Conservation (phyloP, 345 rosid genomes). For the Pistacia vera region DNA sequence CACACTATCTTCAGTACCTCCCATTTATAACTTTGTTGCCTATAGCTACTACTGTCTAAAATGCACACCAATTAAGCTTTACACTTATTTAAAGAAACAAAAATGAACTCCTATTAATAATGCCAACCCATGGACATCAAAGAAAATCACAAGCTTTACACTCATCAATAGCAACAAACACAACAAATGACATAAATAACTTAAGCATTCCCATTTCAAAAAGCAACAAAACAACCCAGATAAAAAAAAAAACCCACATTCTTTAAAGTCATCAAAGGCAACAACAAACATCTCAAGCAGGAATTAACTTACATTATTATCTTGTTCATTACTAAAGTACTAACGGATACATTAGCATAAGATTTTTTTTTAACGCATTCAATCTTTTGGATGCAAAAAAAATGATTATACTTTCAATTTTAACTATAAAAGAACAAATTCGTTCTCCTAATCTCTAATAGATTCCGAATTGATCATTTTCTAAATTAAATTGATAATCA, state of each 20-base stretch:
- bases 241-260: too few relatives aligned
- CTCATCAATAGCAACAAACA: neutral
- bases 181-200: neutral
- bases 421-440: too few relatives aligned
- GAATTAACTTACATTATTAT: neutral
- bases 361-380: too few relatives aligned
- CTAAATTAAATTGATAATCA: too few relatives aligned
- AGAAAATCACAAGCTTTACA: neutral
- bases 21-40: conserved; percentile 24
- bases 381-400: too few relatives aligned
- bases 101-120: neutral
- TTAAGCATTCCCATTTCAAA: neutral
- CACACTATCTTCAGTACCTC: conserved; percentile 21
- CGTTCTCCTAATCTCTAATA: too few relatives aligned
- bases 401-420: too few relatives aligned
- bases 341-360: too few relatives aligned
- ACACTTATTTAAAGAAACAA: too few relatives aligned
- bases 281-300: neutral
- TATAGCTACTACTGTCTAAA: neutral
- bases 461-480: too few relatives aligned
- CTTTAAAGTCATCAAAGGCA: neutral
- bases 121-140: neutral
- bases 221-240: neutral
- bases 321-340: neutral
- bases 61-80: neutral